A percentile compares a stretch with the other conserved stretches of the same genome.
Evolutionary conservation across 306 rosid genomes (phyloP).

Genomic region (Vigna hirtella): DNA sequence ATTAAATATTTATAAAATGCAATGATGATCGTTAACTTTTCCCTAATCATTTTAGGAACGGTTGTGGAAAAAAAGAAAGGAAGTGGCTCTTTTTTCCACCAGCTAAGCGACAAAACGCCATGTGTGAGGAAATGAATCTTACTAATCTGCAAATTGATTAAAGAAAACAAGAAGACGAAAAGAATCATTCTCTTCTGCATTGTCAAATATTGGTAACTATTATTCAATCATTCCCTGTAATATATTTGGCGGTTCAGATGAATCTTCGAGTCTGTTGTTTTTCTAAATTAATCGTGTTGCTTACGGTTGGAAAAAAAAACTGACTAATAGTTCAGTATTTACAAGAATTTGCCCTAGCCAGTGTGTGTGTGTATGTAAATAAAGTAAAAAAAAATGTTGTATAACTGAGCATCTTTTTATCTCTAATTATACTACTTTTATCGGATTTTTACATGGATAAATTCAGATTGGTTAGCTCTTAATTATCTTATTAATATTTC

Average conservation of each 20-base stretch:
- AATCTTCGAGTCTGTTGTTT: constrained; percentile 22
- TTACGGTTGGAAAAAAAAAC: constrained; percentile 17
- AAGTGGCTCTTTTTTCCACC: constrained; percentile 37
- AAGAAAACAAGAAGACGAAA: constrained; percentile 39
- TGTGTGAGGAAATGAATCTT: constrained; percentile 31
- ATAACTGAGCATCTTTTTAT: background rate
- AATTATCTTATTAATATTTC: too few species aligned
- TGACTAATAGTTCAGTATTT: constrained; percentile 10
- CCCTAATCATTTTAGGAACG: constrained; percentile 22
- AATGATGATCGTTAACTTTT: constrained; percentile 42
- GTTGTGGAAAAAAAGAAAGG: constrained; percentile 41
- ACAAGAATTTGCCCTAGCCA: background rate
- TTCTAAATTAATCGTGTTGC: constrained; percentile 3
- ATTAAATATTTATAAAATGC: constrained; percentile 36
- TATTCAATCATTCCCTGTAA: constrained; percentile 41
- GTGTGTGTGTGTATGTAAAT: too few species aligned
- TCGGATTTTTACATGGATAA: too few species aligned
- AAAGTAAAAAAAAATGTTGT: background rate
- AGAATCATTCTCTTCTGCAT: constrained; percentile 48
- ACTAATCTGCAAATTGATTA: constrained; percentile 15
- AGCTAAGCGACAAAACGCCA: constrained; percentile 50
- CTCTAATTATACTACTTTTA: too few species aligned
- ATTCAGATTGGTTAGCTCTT: too few species aligned
- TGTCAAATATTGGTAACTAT: constrained; percentile 43
- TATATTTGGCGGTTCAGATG: constrained; percentile 39